These are phyloP conservation scores for Madurella fahalii DNA, from an alignment of 2,329 filamentous ascomycete species.

Conservation along the genomic window DNA sequence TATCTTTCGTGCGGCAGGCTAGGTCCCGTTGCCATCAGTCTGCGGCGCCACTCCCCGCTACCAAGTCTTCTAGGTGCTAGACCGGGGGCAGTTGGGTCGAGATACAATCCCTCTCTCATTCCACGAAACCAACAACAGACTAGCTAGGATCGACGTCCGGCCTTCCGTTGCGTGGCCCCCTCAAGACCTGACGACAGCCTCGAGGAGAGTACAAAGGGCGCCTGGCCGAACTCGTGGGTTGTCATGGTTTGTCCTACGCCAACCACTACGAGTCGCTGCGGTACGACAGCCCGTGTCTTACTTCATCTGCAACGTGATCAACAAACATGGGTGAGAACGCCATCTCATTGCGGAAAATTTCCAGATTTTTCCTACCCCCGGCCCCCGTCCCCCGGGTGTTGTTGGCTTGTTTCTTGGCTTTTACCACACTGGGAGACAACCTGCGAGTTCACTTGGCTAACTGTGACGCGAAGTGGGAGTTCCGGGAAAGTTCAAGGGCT, in stretches of 20 bases:
- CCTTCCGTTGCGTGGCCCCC: too few species aligned
- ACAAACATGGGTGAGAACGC: background rate
- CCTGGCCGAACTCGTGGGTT: background rate
- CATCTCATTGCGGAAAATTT: background rate
- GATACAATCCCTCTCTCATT: background rate
- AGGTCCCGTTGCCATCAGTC: background rate
- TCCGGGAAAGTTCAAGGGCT: slow-evolving; percentile 60
- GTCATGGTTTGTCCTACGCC: background rate
- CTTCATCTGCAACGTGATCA: background rate
- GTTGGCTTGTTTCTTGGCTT: background rate
- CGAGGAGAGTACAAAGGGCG: background rate
- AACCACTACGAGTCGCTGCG: background rate
- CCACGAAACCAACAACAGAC: too few species aligned
- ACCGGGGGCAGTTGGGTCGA: background rate
- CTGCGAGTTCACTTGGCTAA: slow-evolving; percentile 7
- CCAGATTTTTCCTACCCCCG: background rate
- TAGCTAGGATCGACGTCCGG: too few species aligned
- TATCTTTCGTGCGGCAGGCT: slow-evolving; percentile 12
- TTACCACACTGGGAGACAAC: slow-evolving; percentile 4
- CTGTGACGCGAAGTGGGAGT: slow-evolving; percentile 45
- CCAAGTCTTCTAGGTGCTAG: background rate
- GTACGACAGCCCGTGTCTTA: background rate
- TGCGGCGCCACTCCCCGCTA: background rate
- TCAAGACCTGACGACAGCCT: too few species aligned
- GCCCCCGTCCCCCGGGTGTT: background rate